phyloP scores from a whole-genome alignment of 495 filamentous ascomycete species.

The Aspergillus leporis region DNA sequence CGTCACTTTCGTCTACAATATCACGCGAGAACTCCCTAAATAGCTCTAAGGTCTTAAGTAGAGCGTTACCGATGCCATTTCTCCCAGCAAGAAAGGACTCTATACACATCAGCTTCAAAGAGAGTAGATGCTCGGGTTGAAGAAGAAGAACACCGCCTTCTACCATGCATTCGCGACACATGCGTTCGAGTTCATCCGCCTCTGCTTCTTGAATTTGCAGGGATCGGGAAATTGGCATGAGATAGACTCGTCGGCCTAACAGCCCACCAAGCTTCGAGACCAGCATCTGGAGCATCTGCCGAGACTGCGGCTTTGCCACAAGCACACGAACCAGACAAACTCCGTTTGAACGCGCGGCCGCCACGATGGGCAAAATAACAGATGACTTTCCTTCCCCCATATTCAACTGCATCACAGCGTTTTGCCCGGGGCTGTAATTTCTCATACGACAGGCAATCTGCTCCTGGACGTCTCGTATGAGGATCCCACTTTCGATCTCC shows the following conservation, averaged over 20 bases:
- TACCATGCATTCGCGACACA: constrained; percentile 45
- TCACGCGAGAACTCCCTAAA: constrained; percentile 38
- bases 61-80: constrained; percentile 19
- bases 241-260: constrained; percentile 56
- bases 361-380: constrained; percentile 67
- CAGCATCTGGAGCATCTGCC: constrained; percentile 65
- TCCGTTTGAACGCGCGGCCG: constrained; percentile 54
- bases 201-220: constrained; percentile 36
- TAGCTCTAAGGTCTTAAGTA: not conserved
- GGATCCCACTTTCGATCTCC: constrained; percentile 63
- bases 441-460: constrained; percentile 61
- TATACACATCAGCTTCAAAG: constrained; percentile 64
- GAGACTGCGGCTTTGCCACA: constrained; percentile 62
- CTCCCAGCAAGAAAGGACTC: constrained; percentile 43
- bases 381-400: constrained; percentile 79
- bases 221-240: constrained; percentile 62
- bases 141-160: constrained; percentile 58
- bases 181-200: constrained; percentile 13
- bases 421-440: constrained; percentile 33
- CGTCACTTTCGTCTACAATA: constrained; percentile 68
- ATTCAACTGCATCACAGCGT: constrained; percentile 67
- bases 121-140: constrained; percentile 72
- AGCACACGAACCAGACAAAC: constrained; percentile 57
- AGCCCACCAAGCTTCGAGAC: constrained; percentile 60
- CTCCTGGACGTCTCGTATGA: constrained; percentile 61